Evolutionary conservation across 202 grass and related monocot species (phyloP).

Genomic region (Musa balbisiana): DNA sequence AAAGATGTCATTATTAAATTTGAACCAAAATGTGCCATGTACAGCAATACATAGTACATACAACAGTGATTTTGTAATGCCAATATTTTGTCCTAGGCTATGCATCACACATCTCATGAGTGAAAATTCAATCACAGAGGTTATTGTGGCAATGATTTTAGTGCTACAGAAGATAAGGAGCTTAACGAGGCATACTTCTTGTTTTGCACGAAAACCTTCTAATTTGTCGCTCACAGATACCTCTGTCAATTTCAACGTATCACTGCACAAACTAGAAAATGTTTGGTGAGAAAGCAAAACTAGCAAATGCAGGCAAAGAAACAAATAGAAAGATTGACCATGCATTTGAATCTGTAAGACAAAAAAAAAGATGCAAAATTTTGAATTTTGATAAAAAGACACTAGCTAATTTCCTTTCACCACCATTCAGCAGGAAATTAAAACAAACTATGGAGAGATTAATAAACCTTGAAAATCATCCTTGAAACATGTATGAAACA

Average conservation of each 20-base stretch:
- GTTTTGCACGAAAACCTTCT: constrained; percentile 81
- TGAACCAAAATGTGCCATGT: too few relatives aligned
- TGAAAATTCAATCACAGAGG: too few relatives aligned
- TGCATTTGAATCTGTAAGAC: not conserved
- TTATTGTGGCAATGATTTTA: not conserved
- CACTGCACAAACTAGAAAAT: constrained; percentile 29
- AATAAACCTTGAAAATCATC: not conserved
- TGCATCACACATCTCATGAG: too few relatives aligned
- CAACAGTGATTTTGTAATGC: not conserved
- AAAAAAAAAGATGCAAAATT: not conserved
- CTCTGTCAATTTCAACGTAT: constrained; percentile 67
- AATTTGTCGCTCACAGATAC: constrained; percentile 93
- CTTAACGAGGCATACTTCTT: constrained; percentile 49
- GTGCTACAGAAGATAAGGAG: not conserved
- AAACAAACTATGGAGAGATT: not conserved
- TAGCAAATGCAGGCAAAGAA: not conserved
- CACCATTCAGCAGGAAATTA: not conserved
- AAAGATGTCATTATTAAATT: too few relatives aligned
- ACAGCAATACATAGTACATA: not conserved
- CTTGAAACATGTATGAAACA: not conserved
- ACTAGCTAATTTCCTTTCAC: not conserved
- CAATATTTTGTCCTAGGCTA: not conserved
- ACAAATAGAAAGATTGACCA: not conserved
- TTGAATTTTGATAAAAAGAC: not conserved
- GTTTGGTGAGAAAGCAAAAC: constrained; percentile 22